Evolutionary conservation across 2,329 filamentous ascomycete genomes (phyloP).

Genomic region (Graphilbum sp.): DNA sequence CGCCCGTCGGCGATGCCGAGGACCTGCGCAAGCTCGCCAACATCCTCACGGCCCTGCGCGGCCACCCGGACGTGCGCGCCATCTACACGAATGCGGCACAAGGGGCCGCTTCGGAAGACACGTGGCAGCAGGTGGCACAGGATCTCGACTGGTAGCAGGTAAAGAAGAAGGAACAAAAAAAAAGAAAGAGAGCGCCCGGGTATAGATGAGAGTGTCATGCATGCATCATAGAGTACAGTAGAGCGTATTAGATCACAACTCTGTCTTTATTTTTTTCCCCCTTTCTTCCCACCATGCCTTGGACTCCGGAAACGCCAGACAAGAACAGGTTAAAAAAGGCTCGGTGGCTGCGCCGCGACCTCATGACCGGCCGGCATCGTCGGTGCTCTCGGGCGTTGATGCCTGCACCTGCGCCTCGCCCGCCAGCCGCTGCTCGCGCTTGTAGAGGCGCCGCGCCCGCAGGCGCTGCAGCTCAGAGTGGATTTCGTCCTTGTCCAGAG

Average conservation of each 20-base stretch:
- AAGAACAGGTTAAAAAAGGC: too few relatives aligned
- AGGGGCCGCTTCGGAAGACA: conserved; percentile 32
- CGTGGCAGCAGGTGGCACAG: conserved; percentile 36
- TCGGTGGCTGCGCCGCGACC: too few relatives aligned
- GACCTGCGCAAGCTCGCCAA: conserved; percentile 39
- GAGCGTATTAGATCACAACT: too few relatives aligned
- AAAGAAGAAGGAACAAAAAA: background rate
- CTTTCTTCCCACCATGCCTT: too few relatives aligned
- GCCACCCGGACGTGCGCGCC: conserved; percentile 58
- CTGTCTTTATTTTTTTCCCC: too few relatives aligned
- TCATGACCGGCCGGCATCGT: background rate
- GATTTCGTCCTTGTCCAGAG: conserved; percentile 68
- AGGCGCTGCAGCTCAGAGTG: conserved; percentile 62
- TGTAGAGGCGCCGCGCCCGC: conserved; percentile 49
- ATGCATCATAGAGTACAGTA: too few relatives aligned
- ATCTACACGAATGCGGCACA: conserved; percentile 56
- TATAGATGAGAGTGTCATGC: too few relatives aligned
- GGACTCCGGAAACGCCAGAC: too few relatives aligned
- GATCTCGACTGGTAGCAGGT: conserved; percentile 28
- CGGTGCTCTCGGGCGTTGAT: background rate
- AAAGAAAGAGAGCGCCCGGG: conserved; percentile 4
- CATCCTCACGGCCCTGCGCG: conserved; percentile 43
- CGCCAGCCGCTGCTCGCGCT: conserved; percentile 48
- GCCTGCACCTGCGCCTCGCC: conserved; percentile 17
- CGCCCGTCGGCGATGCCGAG: conserved; percentile 38